Base-by-base conservation (phyloP, 306 rosid genomes). In the Vigna hirtella region DNA sequence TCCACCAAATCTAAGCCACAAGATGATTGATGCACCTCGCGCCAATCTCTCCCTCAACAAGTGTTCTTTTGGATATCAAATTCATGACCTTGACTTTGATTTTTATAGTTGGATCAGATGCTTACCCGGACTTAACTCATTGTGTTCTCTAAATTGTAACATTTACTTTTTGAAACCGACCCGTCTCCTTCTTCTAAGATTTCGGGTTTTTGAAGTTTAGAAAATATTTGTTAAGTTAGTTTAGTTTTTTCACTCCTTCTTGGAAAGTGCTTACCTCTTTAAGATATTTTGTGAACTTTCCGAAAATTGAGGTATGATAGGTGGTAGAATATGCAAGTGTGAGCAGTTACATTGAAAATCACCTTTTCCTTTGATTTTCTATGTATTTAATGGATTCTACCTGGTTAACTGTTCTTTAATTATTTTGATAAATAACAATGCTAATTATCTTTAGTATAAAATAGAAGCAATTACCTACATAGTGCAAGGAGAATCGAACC, bases 401-500 rank as follows among this genome's bases (percentile, higher is more conserved):
- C 64, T n/a, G 36, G 7, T 20, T 49, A 48, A 6, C 11, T 71
- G 48, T 16, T 22, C 9, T 58, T 58, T 58, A 26, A 32, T 5
- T 28, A 47, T 71, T 48, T 45, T 49, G 65, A 59, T 34, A 61
- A 72, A 42, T 69, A 26, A 4, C 50, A 1, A 28, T 43, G 32
- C 20, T 42, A 6, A 22, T 66, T 22, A 20, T 17, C 6, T 32
- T 43, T 43, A 18, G 45, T 34, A 58, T 43, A 16, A 13, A 61
- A 69, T 24, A 20, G 12, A 17, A 59, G 53, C 55, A 69, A 76
- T 61, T 32, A 30, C 26, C 26, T 4, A 30, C 51, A 65, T 18
- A 57, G 20, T 0, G 0, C 5, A 16, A 15, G 12, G 64, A 63
- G 68, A 70, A 45, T 77, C 34, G 10, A 82, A 70, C 66, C 74